Percentiles rank a stretch among this genome's conserved stretches.
Conservation (phyloP, 345 rosid species). For the Populus tremula region DNA sequence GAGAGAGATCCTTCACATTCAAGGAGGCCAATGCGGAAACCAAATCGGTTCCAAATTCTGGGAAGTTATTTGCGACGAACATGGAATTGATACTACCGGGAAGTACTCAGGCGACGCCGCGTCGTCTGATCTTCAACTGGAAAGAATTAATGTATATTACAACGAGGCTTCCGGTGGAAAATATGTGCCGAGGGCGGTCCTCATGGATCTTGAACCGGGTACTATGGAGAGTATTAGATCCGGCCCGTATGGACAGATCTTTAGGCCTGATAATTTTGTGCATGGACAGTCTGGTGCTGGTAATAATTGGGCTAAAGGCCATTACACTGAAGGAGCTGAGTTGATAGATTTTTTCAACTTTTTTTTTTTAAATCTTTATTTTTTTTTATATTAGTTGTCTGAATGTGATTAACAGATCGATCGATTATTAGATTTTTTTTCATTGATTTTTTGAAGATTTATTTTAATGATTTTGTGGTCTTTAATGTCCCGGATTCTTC, state of each 20-base stretch:
- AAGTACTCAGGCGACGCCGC: constrained; percentile 57
- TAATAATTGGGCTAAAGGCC: constrained; percentile 88
- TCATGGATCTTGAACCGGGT: constrained; percentile 99
- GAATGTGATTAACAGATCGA: neutral
- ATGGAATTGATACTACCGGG: constrained; percentile 85
- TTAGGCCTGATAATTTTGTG: constrained; percentile 83
- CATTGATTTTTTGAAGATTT: no score
- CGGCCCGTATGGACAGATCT: constrained; percentile 82
- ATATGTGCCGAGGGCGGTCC: constrained; percentile 92
- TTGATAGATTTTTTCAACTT: constrained; percentile 45
- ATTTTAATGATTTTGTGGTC: neutral
- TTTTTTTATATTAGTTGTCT: no score
- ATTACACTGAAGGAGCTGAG: constrained; percentile 95
- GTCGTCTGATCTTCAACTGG: constrained; percentile 65
- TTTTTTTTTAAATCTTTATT: neutral
- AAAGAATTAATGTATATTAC: constrained; percentile 89
- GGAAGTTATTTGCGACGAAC: constrained; percentile 97
- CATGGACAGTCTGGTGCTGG: constrained; percentile 89
- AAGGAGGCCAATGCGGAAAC: constrained; percentile 98
- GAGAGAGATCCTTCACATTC: constrained; percentile 96
- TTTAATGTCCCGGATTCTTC: neutral
- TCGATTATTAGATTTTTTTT: neutral
- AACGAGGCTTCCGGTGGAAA: constrained; percentile 92
- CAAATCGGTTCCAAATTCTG: constrained; percentile 98
- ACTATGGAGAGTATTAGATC: constrained; percentile 98